phyloP scores from a whole-genome alignment of 2,329 filamentous ascomycete genomes.

The Epichloe sibirici region DNA sequence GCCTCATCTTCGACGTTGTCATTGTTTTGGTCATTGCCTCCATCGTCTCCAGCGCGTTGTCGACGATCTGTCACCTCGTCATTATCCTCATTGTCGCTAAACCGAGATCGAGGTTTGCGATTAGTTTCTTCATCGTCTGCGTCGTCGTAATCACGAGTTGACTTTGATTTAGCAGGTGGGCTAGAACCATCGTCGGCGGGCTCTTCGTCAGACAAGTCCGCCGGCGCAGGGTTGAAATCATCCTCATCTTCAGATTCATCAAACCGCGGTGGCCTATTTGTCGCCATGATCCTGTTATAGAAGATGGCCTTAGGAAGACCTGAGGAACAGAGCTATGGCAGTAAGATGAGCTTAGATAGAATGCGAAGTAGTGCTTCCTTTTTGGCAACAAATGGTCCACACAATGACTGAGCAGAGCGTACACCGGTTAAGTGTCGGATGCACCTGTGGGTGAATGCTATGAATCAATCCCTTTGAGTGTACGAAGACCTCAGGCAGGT shows the following conservation, averaged over 20 bases:
- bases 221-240: slow-evolving; percentile 77
- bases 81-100: slow-evolving; percentile 27
- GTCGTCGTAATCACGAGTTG: slow-evolving; percentile 12
- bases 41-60: slow-evolving; percentile 2
- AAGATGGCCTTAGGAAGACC: neutral
- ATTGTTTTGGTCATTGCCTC: slow-evolving; percentile 23
- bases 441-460: too few species aligned
- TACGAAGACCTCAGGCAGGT: too few species aligned
- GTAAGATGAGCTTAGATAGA: neutral
- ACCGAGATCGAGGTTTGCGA: slow-evolving; percentile 11
- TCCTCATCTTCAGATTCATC: slow-evolving; percentile 66
- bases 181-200: slow-evolving; percentile 26
- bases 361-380: too few species aligned
- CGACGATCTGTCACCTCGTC: slow-evolving; percentile 21
- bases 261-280: slow-evolving; percentile 34
- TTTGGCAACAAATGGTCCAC: too few species aligned
- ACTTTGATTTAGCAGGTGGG: slow-evolving; percentile 22
- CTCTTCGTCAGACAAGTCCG: slow-evolving; percentile 55
- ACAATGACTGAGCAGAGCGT: too few species aligned
- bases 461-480: too few species aligned
- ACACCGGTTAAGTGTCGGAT: too few species aligned
- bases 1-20: slow-evolving; percentile 23
- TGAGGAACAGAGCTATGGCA: neutral
- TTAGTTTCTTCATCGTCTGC: slow-evolving; percentile 25
- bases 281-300: slow-evolving; percentile 30